Conservation (phyloP, 2,329 filamentous ascomycete species). For the Orbilia quercus region DNA sequence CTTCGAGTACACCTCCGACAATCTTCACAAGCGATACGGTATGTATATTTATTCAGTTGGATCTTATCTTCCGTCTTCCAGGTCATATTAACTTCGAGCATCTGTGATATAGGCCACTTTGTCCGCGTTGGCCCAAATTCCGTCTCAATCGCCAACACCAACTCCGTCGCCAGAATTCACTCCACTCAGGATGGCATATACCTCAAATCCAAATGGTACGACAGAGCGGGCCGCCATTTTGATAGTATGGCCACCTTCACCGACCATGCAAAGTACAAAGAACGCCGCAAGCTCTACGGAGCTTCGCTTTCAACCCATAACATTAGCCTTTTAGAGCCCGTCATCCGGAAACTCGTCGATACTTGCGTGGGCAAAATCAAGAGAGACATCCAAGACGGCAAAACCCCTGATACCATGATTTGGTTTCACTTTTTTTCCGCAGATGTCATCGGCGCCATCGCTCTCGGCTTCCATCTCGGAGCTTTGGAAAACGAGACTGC, state of each 20-base stretch:
- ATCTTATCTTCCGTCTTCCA: no score
- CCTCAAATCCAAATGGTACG: neutral
- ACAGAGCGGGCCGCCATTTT: neutral
- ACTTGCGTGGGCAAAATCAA: constrained; percentile 8
- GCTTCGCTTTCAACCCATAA: constrained; percentile 14
- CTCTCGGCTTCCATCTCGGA: constrained; percentile 20
- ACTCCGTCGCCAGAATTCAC: constrained; percentile 12
- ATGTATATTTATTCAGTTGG: no score
- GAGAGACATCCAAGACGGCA: neutral
- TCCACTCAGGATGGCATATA: neutral
- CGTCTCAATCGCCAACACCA: neutral
- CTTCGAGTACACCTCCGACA: no score
- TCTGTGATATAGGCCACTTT: constrained; percentile 26
- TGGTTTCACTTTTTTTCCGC: constrained; percentile 15
- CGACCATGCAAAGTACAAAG: constrained; percentile 4
- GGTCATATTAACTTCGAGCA: no score
- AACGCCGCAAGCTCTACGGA: constrained; percentile 17
- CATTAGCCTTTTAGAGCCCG: constrained; percentile 4
- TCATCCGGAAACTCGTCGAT: neutral
- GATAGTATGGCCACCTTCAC: neutral
- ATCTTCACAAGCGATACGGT: no score
- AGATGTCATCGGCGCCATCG: constrained; percentile 17
- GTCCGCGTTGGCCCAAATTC: constrained; percentile 1
- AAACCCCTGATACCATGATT: constrained; percentile 1
- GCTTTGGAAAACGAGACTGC: constrained; percentile 20